A percentile compares a stretch with the other conserved stretches of the same genome.
phyloP scores from a whole-genome alignment of 2,329 filamentous ascomycete species.

The Cladophialophora bantiana region DNA sequence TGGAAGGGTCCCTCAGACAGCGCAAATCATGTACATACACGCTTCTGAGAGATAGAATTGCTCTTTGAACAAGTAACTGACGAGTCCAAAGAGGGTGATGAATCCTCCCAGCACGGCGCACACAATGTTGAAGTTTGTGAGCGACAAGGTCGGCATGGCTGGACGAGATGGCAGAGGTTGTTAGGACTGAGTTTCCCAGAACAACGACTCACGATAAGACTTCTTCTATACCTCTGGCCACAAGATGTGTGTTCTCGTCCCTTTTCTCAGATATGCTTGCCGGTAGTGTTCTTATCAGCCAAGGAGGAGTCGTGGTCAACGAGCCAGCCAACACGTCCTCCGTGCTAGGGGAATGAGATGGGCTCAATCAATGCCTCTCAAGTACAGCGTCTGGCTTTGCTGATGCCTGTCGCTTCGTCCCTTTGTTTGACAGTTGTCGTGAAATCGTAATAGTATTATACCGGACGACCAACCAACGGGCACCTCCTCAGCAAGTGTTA shows the following conservation, averaged over 20 bases:
- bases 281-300: no score
- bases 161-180: neutral
- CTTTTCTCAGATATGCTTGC: no score
- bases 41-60: slow-evolving; percentile 91
- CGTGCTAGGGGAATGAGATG: neutral
- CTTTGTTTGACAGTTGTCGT: neutral
- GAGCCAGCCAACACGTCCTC: neutral
- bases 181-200: neutral
- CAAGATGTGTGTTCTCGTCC: neutral
- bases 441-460: neutral
- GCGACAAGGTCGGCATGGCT: slow-evolving; percentile 67
- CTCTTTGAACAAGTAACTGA: slow-evolving; percentile 89
- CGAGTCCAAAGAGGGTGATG: slow-evolving; percentile 86
- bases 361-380: neutral
- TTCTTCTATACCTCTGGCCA: neutral
- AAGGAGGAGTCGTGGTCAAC: neutral
- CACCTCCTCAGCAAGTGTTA: slow-evolving; percentile 9
- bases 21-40: slow-evolving; percentile 60
- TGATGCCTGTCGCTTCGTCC: neutral
- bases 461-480: neutral
- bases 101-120: slow-evolving; percentile 83
- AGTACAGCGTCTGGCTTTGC: neutral
- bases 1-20: neutral
- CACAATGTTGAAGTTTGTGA: slow-evolving; percentile 84
- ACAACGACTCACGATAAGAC: neutral